Evolutionary conservation across 2,329 filamentous ascomycete genomes (phyloP).

Genomic region (Aspergillus fumigatus): DNA sequence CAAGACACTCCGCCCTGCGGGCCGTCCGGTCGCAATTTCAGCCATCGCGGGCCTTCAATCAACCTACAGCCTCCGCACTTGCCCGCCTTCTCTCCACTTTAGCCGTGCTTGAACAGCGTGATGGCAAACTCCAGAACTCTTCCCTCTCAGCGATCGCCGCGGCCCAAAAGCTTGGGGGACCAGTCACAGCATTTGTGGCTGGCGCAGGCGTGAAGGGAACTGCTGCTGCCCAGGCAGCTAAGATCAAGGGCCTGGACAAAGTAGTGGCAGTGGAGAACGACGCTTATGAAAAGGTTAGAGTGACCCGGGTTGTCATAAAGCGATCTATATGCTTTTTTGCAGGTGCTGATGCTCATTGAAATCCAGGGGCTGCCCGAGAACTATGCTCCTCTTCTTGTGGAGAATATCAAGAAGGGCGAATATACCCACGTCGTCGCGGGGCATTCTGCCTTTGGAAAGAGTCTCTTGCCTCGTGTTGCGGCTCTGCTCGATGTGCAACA

Average conservation of each 20-base stretch:
- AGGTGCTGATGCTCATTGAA: constrained; percentile 5
- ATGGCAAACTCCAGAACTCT: constrained; percentile 77
- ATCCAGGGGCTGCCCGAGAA: constrained; percentile 81
- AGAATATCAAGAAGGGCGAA: constrained; percentile 94
- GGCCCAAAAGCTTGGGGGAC: constrained; percentile 77
- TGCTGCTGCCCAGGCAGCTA: constrained; percentile 76
- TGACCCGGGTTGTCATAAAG: not conserved
- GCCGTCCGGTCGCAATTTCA: constrained; percentile 45
- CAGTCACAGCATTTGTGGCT: constrained; percentile 82
- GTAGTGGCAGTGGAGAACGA: constrained; percentile 82
- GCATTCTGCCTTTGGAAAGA: constrained; percentile 96
- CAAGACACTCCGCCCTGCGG: constrained; percentile 38
- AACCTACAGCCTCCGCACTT: constrained; percentile 52
- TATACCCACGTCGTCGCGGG: constrained; percentile 89
- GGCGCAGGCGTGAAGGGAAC: constrained; percentile 68
- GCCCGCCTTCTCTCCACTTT: constrained; percentile 77
- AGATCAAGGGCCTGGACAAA: constrained; percentile 87
- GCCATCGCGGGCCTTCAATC: constrained; percentile 35
- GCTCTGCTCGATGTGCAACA: constrained; percentile 89
- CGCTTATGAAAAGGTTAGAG: constrained; percentile 79
- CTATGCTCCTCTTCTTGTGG: constrained; percentile 84
- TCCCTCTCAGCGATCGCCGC: constrained; percentile 84
- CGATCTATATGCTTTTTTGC: not conserved
- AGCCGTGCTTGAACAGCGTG: constrained; percentile 85
- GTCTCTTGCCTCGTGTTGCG: constrained; percentile 82